Evolutionary conservation across 257 asterid genomes (phyloP).

Genomic region (Nicotiana noctiflora): DNA sequence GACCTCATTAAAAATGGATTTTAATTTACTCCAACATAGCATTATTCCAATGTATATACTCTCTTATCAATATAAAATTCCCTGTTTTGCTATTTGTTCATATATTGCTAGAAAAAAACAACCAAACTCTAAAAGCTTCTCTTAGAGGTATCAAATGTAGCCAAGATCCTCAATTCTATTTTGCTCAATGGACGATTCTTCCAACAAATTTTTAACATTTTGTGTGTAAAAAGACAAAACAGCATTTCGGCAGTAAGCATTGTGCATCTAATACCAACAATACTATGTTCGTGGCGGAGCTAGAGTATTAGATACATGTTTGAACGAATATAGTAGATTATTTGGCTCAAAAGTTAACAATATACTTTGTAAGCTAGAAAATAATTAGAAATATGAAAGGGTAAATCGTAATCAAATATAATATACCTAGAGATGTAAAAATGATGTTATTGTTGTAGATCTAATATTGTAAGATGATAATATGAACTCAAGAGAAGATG

Average conservation of each 20-base stretch:
- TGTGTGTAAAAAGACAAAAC: slow-evolving; percentile 25
- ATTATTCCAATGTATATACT: not conserved
- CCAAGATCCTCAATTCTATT: not conserved
- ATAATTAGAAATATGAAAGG: too few relatives aligned
- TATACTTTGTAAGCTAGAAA: too few relatives aligned
- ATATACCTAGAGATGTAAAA: too few relatives aligned
- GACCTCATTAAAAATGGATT: not conserved
- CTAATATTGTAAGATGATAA: too few relatives aligned
- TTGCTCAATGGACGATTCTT: not conserved
- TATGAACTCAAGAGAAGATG: too few relatives aligned
- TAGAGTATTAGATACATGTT: too few relatives aligned
- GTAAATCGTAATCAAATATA: too few relatives aligned
- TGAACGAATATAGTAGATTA: too few relatives aligned
- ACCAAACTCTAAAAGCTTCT: not conserved
- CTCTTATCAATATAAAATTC: not conserved
- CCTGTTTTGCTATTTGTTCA: not conserved
- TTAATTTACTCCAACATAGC: not conserved
- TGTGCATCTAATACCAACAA: slow-evolving; percentile 14
- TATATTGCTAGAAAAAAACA: not conserved
- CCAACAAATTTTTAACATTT: not conserved
- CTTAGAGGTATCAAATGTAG: slow-evolving; percentile 7
- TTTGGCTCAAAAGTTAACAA: too few relatives aligned
- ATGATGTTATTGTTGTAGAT: too few relatives aligned
- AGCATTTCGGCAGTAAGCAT: slow-evolving; percentile 22
- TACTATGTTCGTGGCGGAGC: too few relatives aligned